phyloP scores from a whole-genome alignment of 768 basidiomycete species.

The Pulveroboletus sp. region DNA sequence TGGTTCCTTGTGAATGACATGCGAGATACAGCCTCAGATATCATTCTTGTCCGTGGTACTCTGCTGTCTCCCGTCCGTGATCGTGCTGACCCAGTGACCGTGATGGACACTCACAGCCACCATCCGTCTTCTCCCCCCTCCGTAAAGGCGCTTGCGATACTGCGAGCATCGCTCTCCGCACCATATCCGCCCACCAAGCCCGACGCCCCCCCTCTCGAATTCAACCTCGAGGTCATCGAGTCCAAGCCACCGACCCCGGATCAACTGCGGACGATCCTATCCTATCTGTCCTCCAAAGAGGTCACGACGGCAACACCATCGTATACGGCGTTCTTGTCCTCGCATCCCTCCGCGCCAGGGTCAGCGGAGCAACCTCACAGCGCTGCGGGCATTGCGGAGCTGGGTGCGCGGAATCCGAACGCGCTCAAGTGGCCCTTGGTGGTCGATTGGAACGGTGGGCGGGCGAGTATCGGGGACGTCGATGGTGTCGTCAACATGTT shows the following conservation, averaged over 20 bases:
- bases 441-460: conserved; percentile 69
- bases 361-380: conserved; percentile 38
- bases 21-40: conserved; percentile 44
- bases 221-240: conserved; percentile 70
- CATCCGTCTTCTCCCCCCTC: conserved; percentile 63
- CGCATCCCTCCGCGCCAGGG: conserved; percentile 47
- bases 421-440: conserved; percentile 77
- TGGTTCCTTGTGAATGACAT: background rate
- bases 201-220: conserved; percentile 50
- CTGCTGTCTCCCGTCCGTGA: conserved; percentile 4
- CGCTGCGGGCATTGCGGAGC: conserved; percentile 41
- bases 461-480: conserved; percentile 59
- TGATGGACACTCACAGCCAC: conserved; percentile 42
- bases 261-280: conserved; percentile 62
- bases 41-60: conserved; percentile 55
- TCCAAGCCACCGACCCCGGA: conserved; percentile 57
- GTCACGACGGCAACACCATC: conserved; percentile 30
- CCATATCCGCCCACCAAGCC: conserved; percentile 57
- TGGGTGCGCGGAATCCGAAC: conserved; percentile 52
- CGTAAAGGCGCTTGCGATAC: conserved; percentile 51
- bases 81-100: background rate
- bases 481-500: conserved; percentile 66
- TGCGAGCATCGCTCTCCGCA: conserved; percentile 52
- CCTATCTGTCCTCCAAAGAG: conserved; percentile 40
- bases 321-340: conserved; percentile 48